A percentile compares a stretch with the other conserved stretches of the same genome.
phyloP scores from a whole-genome alignment of 495 filamentous ascomycete species.

The Staphylotrichum longicolle region DNA sequence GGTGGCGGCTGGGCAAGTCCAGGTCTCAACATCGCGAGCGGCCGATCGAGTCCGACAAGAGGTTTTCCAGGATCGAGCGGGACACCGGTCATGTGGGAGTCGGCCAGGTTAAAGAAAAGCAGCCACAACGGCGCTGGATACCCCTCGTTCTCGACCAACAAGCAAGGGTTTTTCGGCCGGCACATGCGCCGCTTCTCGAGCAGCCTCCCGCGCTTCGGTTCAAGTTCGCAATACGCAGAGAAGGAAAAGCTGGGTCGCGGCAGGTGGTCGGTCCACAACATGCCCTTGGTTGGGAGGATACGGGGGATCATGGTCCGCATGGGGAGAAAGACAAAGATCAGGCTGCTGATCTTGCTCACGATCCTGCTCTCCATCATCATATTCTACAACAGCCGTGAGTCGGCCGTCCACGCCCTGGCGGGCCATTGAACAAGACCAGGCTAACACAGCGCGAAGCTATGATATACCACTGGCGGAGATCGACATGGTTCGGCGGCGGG shows the following conservation, averaged over 20 bases:
- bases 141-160: conserved; percentile 78
- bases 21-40: conserved; percentile 68
- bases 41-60: conserved; percentile 62
- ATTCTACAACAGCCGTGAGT: conserved; percentile 69
- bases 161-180: conserved; percentile 73
- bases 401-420: background rate
- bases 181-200: conserved; percentile 73
- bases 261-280: conserved; percentile 37
- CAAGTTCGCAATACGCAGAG: conserved; percentile 56
- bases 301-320: conserved; percentile 39
- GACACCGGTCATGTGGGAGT: conserved; percentile 73
- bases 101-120: conserved; percentile 68
- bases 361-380: conserved; percentile 63
- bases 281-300: conserved; percentile 43
- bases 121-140: conserved; percentile 66
- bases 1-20: conserved; percentile 88
- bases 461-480: conserved; percentile 49
- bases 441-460: conserved; percentile 34
- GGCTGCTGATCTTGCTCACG: conserved; percentile 55
- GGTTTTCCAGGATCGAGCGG: conserved; percentile 51
- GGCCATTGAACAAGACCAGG: background rate
- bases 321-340: conserved; percentile 54
- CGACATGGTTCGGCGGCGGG: conserved; percentile 67
- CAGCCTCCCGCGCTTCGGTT: conserved; percentile 68
- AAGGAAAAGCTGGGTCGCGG: conserved; percentile 70